These are phyloP conservation scores for Neoarthrinium moseri DNA, from an alignment of 2,329 filamentous ascomycete species.

Conservation along the genomic window DNA sequence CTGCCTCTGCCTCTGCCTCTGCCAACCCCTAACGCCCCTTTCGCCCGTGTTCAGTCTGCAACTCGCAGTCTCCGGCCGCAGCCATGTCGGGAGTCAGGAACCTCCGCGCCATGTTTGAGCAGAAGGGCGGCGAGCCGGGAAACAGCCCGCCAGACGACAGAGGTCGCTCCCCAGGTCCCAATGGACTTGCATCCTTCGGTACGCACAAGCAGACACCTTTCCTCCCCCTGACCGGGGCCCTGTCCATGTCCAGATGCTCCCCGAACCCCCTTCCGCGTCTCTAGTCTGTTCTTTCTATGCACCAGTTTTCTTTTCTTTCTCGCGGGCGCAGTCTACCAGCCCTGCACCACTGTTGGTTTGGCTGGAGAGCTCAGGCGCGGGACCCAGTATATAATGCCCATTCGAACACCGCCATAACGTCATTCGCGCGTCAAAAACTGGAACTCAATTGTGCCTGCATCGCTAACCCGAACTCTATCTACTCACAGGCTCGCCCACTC, in stretches of 20 bases:
- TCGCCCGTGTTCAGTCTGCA: too few species aligned
- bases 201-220: slow-evolving; percentile 23
- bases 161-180: slow-evolving; percentile 60
- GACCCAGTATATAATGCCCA: background rate
- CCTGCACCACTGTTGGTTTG: background rate
- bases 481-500: slow-evolving; percentile 31
- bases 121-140: slow-evolving; percentile 49
- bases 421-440: background rate
- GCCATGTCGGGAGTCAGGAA: slow-evolving; percentile 69
- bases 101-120: slow-evolving; percentile 79
- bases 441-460: slow-evolving; percentile 8
- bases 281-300: background rate
- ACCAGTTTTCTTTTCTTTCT: background rate
- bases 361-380: background rate
- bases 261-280: background rate
- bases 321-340: too few species aligned
- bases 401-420: background rate
- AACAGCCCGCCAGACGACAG: slow-evolving; percentile 59
- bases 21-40: too few species aligned
- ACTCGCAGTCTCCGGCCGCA: slow-evolving; percentile 8
- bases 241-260: slow-evolving; percentile 7
- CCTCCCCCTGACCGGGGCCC: slow-evolving; percentile 11
- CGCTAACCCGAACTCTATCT: slow-evolving; percentile 26
- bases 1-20: background rate
- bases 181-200: slow-evolving; percentile 2